Conservation (phyloP, 2,329 filamentous ascomycete species). For the Elsinoe ampelina region DNA sequence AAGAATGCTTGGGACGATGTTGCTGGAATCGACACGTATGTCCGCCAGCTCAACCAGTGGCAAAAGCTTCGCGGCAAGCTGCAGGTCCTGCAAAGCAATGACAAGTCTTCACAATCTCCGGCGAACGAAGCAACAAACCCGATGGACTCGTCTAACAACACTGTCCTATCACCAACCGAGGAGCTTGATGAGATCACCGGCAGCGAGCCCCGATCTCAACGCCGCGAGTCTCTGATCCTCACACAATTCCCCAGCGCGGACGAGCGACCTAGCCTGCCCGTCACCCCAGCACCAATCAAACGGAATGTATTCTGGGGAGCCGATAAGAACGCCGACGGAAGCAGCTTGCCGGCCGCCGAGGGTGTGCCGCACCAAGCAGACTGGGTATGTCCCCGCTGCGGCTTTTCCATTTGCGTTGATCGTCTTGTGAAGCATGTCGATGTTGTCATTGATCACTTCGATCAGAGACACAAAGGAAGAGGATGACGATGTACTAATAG, state of each 20-base stretch:
- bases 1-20: conserved; percentile 88
- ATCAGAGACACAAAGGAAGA: neutral
- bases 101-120: conserved; percentile 8
- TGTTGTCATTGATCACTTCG: neutral
- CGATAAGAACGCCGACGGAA: conserved; percentile 45
- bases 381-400: conserved; percentile 69
- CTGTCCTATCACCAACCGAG: conserved; percentile 1
- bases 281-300: conserved; percentile 75
- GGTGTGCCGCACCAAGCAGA: conserved; percentile 81
- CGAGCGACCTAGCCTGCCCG: conserved; percentile 79
- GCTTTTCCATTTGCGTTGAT: conserved; percentile 22
- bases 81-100: conserved; percentile 11
- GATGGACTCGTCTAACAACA: neutral
- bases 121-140: neutral
- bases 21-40: conserved; percentile 78
- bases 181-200: neutral
- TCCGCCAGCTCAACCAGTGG: conserved; percentile 58
- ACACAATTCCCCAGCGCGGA: conserved; percentile 79
- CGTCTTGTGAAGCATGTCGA: conserved; percentile 5
- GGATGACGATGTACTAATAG: neutral
- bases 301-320: conserved; percentile 59
- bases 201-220: conserved; percentile 18
- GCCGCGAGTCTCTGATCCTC: conserved; percentile 54
- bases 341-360: conserved; percentile 60
- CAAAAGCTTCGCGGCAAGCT: conserved; percentile 47